These are phyloP conservation scores for Schizosaccharomyces lindneri DNA, from an alignment of 805 yeast genomes.

Conservation along the genomic window DNA sequence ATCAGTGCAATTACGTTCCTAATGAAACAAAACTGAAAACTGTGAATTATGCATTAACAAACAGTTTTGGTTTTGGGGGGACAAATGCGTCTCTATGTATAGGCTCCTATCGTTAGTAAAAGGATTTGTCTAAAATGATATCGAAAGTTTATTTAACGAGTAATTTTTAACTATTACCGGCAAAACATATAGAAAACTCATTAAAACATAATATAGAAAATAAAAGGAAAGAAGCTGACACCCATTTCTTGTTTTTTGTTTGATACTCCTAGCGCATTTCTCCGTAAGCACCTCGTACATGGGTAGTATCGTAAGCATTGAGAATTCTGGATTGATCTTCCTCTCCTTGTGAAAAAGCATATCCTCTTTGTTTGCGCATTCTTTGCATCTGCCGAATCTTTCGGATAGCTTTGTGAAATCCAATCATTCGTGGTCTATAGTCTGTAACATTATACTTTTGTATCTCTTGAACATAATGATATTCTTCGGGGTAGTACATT, in stretches of 20 bases:
- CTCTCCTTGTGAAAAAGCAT: slow-evolving; percentile 89
- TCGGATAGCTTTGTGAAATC: slow-evolving; percentile 87
- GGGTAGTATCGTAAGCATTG: slow-evolving; percentile 85
- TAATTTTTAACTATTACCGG: background rate
- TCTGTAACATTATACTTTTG: slow-evolving; percentile 87
- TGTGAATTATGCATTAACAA: slow-evolving; percentile 42
- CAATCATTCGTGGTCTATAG: slow-evolving; percentile 85
- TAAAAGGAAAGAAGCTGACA: too few relatives aligned
- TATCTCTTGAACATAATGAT: slow-evolving; percentile 88
- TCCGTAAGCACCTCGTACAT: slow-evolving; percentile 52
- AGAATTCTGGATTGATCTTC: slow-evolving; percentile 82
- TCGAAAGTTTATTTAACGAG: too few relatives aligned
- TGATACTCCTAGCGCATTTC: slow-evolving; percentile 12
- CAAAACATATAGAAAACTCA: background rate
- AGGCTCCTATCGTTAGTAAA: too few relatives aligned
- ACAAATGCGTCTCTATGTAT: slow-evolving; percentile 51
- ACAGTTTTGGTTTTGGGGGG: slow-evolving; percentile 96
- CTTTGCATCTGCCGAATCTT: slow-evolving; percentile 95
- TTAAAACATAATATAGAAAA: too few relatives aligned
- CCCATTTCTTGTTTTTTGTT: too few relatives aligned
- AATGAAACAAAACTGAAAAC: slow-evolving; percentile 18
- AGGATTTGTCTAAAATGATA: too few relatives aligned
- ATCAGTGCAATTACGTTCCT: slow-evolving; percentile 34
- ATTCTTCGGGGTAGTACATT: slow-evolving; percentile 72
- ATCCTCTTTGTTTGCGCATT: slow-evolving; percentile 94